Percentiles rank a stretch among this genome's conserved stretches.
Conservation (phyloP, 768 basidiomycete genomes). For the Russula brevipes region DNA sequence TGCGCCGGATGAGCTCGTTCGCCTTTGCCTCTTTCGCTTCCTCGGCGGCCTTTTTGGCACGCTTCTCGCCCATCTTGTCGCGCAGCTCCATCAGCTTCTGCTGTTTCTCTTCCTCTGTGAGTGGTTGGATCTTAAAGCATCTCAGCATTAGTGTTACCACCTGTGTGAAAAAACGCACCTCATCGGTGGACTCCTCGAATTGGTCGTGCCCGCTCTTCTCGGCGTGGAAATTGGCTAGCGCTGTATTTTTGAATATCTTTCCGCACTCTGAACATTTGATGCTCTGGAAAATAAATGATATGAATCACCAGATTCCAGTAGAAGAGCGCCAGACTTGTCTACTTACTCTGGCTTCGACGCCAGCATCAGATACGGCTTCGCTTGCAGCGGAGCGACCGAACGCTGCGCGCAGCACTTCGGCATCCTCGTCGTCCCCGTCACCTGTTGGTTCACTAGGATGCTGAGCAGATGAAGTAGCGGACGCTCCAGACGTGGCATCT, state of each 20-base stretch:
- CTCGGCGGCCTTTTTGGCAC: slow-evolving; percentile 61
- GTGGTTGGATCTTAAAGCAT: slow-evolving; percentile 67
- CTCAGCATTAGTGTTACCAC: not conserved
- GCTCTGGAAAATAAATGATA: slow-evolving; percentile 42
- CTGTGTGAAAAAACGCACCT: slow-evolving; percentile 44
- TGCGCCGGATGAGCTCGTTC: slow-evolving; percentile 77
- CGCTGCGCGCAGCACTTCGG: slow-evolving; percentile 53
- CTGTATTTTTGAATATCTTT: slow-evolving; percentile 82
- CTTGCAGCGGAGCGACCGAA: slow-evolving; percentile 36
- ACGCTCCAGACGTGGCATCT: slow-evolving; percentile 37
- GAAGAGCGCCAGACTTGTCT: not conserved
- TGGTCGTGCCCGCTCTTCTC: slow-evolving; percentile 94
- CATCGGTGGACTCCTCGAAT: slow-evolving; percentile 93
- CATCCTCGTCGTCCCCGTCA: slow-evolving; percentile 72
- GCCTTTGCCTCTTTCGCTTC: slow-evolving; percentile 68
- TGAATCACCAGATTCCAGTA: not conserved
- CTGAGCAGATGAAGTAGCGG: slow-evolving; percentile 27
- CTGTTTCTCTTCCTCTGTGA: slow-evolving; percentile 92
- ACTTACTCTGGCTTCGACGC: slow-evolving; percentile 63
- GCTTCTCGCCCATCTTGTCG: slow-evolving; percentile 75
- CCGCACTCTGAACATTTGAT: slow-evolving; percentile 82
- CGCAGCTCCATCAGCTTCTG: slow-evolving; percentile 74
- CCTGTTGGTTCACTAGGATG: slow-evolving; percentile 38
- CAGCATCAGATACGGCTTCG: slow-evolving; percentile 29
- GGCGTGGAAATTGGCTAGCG: slow-evolving; percentile 87